A percentile compares a stretch with the other conserved stretches of the same genome.
Conservation (phyloP, 495 filamentous ascomycete genomes). For the Aspergillus carlsbadensis region DNA sequence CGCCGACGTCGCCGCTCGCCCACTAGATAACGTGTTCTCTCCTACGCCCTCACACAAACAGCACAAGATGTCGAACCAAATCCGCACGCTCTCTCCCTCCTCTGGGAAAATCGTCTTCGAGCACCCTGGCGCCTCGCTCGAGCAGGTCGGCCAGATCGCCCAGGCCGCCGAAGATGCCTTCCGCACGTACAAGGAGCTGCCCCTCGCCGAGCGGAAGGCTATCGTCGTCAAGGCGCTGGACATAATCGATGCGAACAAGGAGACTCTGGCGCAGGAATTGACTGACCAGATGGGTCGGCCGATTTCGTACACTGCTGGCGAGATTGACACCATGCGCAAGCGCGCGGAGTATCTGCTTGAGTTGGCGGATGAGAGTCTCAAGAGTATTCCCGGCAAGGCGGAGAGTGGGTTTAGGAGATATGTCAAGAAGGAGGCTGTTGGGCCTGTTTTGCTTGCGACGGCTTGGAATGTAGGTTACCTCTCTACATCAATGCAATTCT, state of each 20-base stretch:
- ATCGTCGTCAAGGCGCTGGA: constrained; percentile 78
- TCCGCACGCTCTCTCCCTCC: constrained; percentile 86
- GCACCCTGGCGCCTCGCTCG: constrained; percentile 68
- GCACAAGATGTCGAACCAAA: constrained; percentile 70
- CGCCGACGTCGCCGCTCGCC: neutral
- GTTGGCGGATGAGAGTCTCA: constrained; percentile 67
- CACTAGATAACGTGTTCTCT: neutral
- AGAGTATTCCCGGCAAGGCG: constrained; percentile 66
- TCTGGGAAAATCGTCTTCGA: constrained; percentile 80
- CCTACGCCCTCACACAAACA: neutral
- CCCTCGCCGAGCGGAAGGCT: constrained; percentile 66
- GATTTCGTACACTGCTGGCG: constrained; percentile 78
- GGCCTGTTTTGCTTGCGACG: constrained; percentile 81
- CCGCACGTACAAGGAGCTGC: constrained; percentile 60
- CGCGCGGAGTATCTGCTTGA: constrained; percentile 81
- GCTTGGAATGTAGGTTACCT: constrained; percentile 81
- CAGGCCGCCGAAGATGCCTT: constrained; percentile 69
- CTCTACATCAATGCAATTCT: neutral
- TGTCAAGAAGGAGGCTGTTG: constrained; percentile 82
- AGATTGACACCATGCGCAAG: constrained; percentile 80
- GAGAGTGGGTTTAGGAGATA: constrained; percentile 86
- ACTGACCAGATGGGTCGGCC: constrained; percentile 95
- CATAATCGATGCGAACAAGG: constrained; percentile 63
- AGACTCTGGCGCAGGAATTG: constrained; percentile 78
- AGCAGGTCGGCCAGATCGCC: constrained; percentile 66